phyloP scores from a whole-genome alignment of 805 yeast genomes.

The Candida broadrunensis region DNA sequence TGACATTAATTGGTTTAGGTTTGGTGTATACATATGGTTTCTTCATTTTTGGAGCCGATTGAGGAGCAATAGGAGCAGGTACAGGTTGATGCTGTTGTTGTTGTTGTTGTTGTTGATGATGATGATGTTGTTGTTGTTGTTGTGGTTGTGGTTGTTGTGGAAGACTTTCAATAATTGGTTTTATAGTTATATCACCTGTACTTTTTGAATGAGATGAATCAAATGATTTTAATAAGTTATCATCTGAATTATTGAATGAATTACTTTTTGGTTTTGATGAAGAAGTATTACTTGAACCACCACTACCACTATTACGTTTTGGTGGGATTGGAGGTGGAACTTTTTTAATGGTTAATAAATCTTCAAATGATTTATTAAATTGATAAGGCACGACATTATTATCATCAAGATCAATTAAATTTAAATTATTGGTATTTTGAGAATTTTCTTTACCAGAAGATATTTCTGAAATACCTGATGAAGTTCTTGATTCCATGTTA shows the following conservation, averaged over 20 bases:
- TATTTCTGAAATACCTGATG: conserved; percentile 5
- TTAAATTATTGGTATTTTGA: not conserved
- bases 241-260: not conserved
- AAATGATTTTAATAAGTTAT: not conserved
- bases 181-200: conserved; percentile 9
- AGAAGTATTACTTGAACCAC: not conserved
- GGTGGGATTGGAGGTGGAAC: not conserved
- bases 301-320: not conserved
- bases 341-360: conserved; percentile 19
- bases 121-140: too few relatives aligned
- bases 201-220: not conserved
- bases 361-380: conserved; percentile 12
- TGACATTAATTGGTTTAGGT: conserved; percentile 38
- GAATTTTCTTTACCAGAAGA: conserved; percentile 1
- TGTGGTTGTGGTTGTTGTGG: too few relatives aligned
- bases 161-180: conserved; percentile 4
- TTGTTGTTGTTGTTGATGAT: too few relatives aligned
- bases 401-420: conserved; percentile 7
- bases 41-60: not conserved
- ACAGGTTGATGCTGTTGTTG: too few relatives aligned
- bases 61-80: not conserved
- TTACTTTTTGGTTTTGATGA: not conserved
- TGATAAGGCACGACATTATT: not conserved
- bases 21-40: conserved; percentile 29
- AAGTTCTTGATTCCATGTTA: conserved; percentile 4